phyloP scores from a whole-genome alignment of 1,139 yeast species.

The Pichia inconspicua region DNA sequence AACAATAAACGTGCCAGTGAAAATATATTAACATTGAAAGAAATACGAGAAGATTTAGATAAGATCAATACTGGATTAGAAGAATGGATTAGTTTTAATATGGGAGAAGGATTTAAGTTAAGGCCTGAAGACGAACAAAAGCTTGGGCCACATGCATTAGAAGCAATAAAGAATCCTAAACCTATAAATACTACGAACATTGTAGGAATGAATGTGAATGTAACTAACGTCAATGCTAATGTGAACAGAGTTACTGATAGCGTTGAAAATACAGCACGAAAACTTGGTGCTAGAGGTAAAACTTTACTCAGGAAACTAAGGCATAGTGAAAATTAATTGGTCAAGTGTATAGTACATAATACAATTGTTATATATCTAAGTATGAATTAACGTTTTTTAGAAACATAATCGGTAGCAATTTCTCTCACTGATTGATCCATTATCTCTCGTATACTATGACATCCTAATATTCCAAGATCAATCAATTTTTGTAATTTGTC shows the following conservation, averaged over 20 bases:
- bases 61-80: conserved; percentile 7
- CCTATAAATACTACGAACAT: conserved; percentile 1
- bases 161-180: conserved; percentile 5
- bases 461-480: conserved; percentile 86
- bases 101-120: conserved; percentile 8
- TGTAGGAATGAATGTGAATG: neutral
- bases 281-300: conserved; percentile 8
- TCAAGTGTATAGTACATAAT: neutral
- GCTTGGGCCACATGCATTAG: conserved; percentile 7
- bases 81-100: conserved; percentile 11
- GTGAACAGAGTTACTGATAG: conserved; percentile 8
- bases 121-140: conserved; percentile 9
- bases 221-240: neutral
- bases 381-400: conserved; percentile 17
- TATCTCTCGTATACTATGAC: conserved; percentile 69
- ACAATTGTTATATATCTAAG: no score
- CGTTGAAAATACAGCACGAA: conserved; percentile 9
- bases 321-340: neutral
- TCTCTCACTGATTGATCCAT: conserved; percentile 81
- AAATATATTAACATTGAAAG: conserved; percentile 3
- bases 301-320: conserved; percentile 4
- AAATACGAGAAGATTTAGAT: conserved; percentile 4
- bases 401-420: conserved; percentile 24
- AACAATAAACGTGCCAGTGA: conserved; percentile 2
- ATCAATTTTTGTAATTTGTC: conserved; percentile 71